These are phyloP conservation scores for Eucommia ulmoides DNA, from an alignment of 257 asterid species.

Conservation along the genomic window DNA sequence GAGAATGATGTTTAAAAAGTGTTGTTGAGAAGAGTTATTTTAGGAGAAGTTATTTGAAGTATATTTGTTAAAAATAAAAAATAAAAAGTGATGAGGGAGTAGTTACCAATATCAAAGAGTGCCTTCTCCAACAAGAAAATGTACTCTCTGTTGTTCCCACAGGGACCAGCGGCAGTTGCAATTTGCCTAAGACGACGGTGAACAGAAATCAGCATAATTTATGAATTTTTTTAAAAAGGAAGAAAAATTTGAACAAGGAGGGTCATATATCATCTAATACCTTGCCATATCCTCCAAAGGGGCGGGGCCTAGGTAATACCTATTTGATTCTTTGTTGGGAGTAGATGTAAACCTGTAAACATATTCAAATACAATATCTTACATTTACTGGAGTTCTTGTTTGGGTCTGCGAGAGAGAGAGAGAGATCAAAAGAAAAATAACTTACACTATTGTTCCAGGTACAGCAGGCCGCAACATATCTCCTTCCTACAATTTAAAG, in stretches of 20 bases:
- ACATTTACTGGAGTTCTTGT: too few species aligned
- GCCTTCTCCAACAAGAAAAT: slow-evolving; percentile 79
- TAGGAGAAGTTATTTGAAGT: too few species aligned
- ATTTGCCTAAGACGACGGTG: slow-evolving; percentile 41
- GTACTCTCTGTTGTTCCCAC: slow-evolving; percentile 85
- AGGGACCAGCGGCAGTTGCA: too few species aligned
- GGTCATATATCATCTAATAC: slow-evolving; percentile 3
- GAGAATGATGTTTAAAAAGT: too few species aligned
- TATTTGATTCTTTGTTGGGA: slow-evolving; percentile 50
- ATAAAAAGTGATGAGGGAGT: too few species aligned
- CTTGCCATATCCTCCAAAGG: slow-evolving; percentile 77
- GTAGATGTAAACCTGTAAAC: slow-evolving; percentile 61
- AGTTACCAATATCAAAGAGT: slow-evolving; percentile 54
- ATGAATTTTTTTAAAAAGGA: background rate
- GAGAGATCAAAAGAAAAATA: too few species aligned
- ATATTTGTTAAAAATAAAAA: too few species aligned
- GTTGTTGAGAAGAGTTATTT: too few species aligned
- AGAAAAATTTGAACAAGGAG: background rate
- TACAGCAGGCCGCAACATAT: slow-evolving; percentile 37
- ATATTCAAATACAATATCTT: background rate
- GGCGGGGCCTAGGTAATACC: slow-evolving; percentile 89
- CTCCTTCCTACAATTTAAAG: slow-evolving; percentile 49
- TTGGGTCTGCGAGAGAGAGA: background rate
- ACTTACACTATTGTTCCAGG: slow-evolving; percentile 74
- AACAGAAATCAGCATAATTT: background rate